phyloP scores from a whole-genome alignment of 768 basidiomycete species.

The Russula griseocarnosa region DNA sequence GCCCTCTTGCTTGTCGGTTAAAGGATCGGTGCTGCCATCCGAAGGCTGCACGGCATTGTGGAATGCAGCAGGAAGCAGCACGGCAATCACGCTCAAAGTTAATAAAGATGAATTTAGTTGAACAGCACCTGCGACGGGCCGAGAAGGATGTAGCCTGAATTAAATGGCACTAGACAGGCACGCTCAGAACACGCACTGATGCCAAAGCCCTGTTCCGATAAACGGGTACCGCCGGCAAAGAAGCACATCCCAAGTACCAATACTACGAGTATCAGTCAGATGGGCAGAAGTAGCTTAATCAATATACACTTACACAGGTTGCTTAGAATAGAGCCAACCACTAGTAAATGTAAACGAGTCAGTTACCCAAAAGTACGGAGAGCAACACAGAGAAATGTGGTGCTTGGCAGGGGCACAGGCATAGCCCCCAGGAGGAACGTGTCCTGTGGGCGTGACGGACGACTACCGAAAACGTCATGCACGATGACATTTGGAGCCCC shows the following conservation, averaged over 20 bases:
- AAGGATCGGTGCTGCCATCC: conserved; percentile 24
- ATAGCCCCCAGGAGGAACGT: neutral
- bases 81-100: conserved; percentile 73
- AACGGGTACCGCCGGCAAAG: conserved; percentile 76
- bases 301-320: conserved; percentile 38
- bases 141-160: neutral
- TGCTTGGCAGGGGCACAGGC: neutral
- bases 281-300: neutral
- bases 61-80: conserved; percentile 77
- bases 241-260: conserved; percentile 85
- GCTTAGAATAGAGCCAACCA: conserved; percentile 46
- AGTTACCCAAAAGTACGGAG: neutral
- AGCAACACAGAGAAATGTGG: neutral
- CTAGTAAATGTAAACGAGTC: conserved; percentile 27
- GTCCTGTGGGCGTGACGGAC: neutral
- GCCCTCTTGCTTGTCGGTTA: conserved; percentile 37
- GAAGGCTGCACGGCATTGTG: conserved; percentile 47
- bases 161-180: neutral
- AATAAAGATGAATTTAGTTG: conserved; percentile 74
- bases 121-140: conserved; percentile 43
- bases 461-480: neutral
- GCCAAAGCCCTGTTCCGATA: conserved; percentile 76
- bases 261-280: conserved; percentile 40
- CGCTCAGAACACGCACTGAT: conserved; percentile 46
- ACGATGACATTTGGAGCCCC: too few species aligned